phyloP scores from a whole-genome alignment of 176 grass and related monocot genomes.

The Avena atlantica region DNA sequence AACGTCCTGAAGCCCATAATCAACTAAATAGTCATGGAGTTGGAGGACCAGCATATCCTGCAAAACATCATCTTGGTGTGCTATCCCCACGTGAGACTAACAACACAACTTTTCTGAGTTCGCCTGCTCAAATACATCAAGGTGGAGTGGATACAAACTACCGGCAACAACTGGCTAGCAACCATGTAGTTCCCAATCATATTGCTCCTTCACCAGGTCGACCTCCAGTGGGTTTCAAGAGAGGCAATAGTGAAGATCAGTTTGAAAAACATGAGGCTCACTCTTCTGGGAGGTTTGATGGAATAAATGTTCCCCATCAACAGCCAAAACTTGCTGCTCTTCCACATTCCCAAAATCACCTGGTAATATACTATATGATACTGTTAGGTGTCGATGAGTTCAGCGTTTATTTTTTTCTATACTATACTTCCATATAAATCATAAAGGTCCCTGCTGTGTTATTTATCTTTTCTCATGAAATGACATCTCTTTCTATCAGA shows the following conservation, averaged over 20 bases:
- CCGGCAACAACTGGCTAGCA: slow-evolving; percentile 47
- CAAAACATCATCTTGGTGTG: slow-evolving; percentile 55
- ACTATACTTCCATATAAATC: not conserved
- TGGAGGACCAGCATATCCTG: slow-evolving; percentile 44
- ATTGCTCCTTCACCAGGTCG: slow-evolving; percentile 51
- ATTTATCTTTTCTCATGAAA: not conserved
- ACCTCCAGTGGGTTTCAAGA: slow-evolving; percentile 61
- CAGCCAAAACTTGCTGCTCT: slow-evolving; percentile 81
- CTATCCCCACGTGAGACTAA: slow-evolving; percentile 48
- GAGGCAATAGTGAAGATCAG: slow-evolving; percentile 56
- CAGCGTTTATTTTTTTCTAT: not conserved
- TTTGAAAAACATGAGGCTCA: slow-evolving; percentile 62
- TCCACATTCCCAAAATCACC: slow-evolving; percentile 54
- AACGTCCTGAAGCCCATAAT: slow-evolving; percentile 47
- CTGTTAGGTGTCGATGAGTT: slow-evolving; percentile 26
- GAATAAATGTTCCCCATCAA: slow-evolving; percentile 56
- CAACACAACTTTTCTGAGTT: slow-evolving; percentile 41
- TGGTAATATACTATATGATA: slow-evolving; percentile 49
- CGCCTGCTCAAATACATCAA: slow-evolving; percentile 55
- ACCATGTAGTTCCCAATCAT: slow-evolving; percentile 55
- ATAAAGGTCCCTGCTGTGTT: slow-evolving; percentile 16
- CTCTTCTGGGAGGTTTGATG: slow-evolving; percentile 62
- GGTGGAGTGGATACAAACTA: slow-evolving; percentile 51
- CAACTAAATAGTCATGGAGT: slow-evolving; percentile 50
- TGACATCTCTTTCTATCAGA: not conserved